Evolutionary conservation across 192 early-diverging fungal genomes (phyloP).

Genomic region (Endogone sp.): DNA sequence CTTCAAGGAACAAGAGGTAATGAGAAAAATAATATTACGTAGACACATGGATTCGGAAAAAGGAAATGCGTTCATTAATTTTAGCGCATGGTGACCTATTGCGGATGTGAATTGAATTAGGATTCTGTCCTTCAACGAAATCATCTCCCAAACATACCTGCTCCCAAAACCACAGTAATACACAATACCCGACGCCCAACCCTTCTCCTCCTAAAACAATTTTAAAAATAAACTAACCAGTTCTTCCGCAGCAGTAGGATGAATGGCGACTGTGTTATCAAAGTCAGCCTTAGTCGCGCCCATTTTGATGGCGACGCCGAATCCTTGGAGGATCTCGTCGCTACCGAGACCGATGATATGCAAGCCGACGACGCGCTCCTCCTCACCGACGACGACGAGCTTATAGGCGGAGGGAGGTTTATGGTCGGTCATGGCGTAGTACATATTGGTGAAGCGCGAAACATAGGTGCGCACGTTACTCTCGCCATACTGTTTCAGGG

Average conservation of each 20-base stretch:
- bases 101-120: too few species aligned
- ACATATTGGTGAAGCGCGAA: slow-evolving; percentile 91
- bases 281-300: slow-evolving; percentile 99
- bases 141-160: too few species aligned
- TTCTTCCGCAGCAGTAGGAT: slow-evolving; percentile 96
- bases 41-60: too few species aligned
- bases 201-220: too few species aligned
- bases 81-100: too few species aligned
- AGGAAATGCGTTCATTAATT: too few species aligned
- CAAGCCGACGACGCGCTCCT: slow-evolving; percentile 95
- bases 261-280: slow-evolving; percentile 93
- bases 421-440: slow-evolving; percentile 74
- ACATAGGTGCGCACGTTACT: slow-evolving; percentile 83
- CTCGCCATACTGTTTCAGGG: slow-evolving; percentile 66
- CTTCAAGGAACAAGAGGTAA: too few species aligned
- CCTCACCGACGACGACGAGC: slow-evolving; percentile 78
- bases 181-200: too few species aligned
- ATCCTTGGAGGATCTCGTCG: slow-evolving; percentile 94
- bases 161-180: too few species aligned
- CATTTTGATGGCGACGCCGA: slow-evolving; percentile 97
- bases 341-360: slow-evolving; percentile 88
- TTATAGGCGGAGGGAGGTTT: slow-evolving; percentile 94
- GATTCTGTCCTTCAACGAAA: too few species aligned
- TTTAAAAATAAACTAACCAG: slow-evolving; percentile 82
- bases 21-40: too few species aligned